These are phyloP conservation scores for Aspergillus cejpii DNA, from an alignment of 2,329 filamentous ascomycete genomes.

Conservation along the genomic window DNA sequence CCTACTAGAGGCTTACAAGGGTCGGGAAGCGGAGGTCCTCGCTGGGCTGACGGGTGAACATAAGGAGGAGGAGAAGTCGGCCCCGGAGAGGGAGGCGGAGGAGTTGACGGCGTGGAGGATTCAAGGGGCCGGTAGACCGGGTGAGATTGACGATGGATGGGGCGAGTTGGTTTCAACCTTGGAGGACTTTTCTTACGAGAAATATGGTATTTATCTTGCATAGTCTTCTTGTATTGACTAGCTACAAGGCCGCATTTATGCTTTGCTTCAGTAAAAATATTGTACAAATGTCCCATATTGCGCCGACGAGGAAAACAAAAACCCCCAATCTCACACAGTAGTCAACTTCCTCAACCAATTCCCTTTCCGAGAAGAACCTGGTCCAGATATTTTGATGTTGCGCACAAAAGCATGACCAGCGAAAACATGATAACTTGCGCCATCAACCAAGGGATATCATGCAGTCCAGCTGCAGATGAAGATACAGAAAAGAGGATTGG, in stretches of 20 bases:
- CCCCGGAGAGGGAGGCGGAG: constrained; percentile 36
- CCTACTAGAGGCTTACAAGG: constrained; percentile 67
- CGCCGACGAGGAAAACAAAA: neutral
- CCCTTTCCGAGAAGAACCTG: neutral
- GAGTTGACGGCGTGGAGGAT: constrained; percentile 33
- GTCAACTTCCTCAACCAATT: neutral
- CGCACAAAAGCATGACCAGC: neutral
- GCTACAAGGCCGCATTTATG: too few relatives aligned
- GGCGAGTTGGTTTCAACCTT: constrained; percentile 48
- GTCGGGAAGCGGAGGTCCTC: constrained; percentile 71
- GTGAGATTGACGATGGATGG: constrained; percentile 56
- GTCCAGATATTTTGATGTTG: neutral
- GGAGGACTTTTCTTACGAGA: constrained; percentile 54
- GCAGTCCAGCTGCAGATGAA: neutral
- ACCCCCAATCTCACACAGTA: neutral
- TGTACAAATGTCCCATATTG: too few relatives aligned
- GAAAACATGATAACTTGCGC: neutral
- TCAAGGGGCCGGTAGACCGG: constrained; percentile 44
- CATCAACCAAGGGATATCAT: neutral
- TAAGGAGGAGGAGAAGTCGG: constrained; percentile 46
- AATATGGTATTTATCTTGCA: constrained; percentile 50
- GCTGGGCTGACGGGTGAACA: constrained; percentile 73
- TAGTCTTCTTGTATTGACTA: constrained; percentile 6
- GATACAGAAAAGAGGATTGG: neutral
- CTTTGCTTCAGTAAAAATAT: too few relatives aligned